A percentile compares a stretch with the other conserved stretches of the same genome.
These are phyloP conservation scores for Antitrichia curtipendula DNA, from an alignment of 225 moss, liverwort and hornwort species.

Conservation along the genomic window DNA sequence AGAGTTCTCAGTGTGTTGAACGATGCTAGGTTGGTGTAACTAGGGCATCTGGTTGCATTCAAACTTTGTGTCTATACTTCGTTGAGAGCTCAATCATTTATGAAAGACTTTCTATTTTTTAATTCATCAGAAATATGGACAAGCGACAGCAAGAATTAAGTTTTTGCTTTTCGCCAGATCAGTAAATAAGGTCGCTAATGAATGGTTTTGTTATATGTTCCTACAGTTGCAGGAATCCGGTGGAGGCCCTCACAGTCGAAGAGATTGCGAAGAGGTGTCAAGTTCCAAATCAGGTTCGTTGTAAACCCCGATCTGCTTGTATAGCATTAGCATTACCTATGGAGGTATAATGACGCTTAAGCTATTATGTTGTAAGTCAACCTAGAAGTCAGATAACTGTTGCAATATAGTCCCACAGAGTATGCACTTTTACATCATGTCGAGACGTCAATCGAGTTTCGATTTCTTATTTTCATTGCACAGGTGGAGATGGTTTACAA, in stretches of 20 bases:
- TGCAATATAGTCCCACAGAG: neutral
- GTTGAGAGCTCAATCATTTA: neutral
- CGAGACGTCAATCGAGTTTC: neutral
- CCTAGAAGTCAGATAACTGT: neutral
- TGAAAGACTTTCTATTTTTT: neutral
- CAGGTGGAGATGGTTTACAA: slow-evolving; percentile 89
- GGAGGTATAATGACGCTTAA: neutral
- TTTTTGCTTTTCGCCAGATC: neutral
- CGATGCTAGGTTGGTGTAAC: slow-evolving; percentile 49
- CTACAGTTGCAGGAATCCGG: slow-evolving; percentile 67
- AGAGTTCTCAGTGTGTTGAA: slow-evolving; percentile 63
- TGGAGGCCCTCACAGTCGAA: slow-evolving; percentile 74
- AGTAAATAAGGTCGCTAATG: neutral
- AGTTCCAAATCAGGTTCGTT: slow-evolving; percentile 56
- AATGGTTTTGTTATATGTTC: neutral
- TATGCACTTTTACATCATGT: neutral
- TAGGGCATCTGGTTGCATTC: neutral
- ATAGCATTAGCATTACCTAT: neutral
- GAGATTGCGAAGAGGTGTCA: slow-evolving; percentile 55
- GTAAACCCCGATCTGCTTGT: neutral
- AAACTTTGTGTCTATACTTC: neutral
- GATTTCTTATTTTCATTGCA: neutral
- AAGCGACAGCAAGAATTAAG: neutral
- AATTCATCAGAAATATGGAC: neutral
- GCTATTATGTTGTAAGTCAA: neutral